These are phyloP conservation scores for Pseudogymnoascus sp. DNA, from an alignment of 2,329 filamentous ascomycete species.

Conservation along the genomic window DNA sequence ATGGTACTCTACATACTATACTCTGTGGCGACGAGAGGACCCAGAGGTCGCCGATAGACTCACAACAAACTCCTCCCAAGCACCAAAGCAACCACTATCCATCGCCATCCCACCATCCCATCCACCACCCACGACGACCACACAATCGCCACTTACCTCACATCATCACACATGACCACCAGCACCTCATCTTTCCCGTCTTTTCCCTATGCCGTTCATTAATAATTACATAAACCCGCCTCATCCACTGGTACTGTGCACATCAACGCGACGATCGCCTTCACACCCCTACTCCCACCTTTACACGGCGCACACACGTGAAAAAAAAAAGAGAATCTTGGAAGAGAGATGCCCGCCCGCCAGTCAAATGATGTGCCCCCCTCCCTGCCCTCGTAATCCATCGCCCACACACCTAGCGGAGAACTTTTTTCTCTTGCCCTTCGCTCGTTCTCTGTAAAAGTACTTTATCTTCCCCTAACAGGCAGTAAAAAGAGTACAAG, in stretches of 20 bases:
- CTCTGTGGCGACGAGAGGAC: constrained; percentile 1
- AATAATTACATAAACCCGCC: neutral
- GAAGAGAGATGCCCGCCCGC: too few relatives aligned
- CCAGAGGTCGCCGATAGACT: neutral
- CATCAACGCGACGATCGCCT: neutral
- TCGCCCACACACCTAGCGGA: neutral
- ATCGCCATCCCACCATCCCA: neutral
- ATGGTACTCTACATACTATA: neutral
- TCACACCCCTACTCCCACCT: neutral
- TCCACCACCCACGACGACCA: neutral
- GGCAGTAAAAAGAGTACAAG: neutral
- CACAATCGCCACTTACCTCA: constrained; percentile 8
- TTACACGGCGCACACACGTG: constrained; percentile 1
- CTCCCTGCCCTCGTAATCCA: neutral
- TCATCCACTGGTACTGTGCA: neutral
- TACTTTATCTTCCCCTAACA: neutral
- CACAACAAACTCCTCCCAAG: neutral
- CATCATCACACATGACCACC: neutral
- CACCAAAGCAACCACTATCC: neutral
- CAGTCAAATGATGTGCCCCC: neutral
- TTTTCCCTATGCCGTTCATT: neutral
- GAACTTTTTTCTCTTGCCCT: neutral
- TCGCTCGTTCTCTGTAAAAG: neutral
- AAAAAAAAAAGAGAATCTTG: neutral
- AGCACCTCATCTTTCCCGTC: constrained; percentile 8